A percentile compares a stretch with the other conserved stretches of the same genome.
Evolutionary conservation across 2,329 filamentous ascomycete genomes (phyloP).

Genomic region (Sclerotiophoma versabilis): DNA sequence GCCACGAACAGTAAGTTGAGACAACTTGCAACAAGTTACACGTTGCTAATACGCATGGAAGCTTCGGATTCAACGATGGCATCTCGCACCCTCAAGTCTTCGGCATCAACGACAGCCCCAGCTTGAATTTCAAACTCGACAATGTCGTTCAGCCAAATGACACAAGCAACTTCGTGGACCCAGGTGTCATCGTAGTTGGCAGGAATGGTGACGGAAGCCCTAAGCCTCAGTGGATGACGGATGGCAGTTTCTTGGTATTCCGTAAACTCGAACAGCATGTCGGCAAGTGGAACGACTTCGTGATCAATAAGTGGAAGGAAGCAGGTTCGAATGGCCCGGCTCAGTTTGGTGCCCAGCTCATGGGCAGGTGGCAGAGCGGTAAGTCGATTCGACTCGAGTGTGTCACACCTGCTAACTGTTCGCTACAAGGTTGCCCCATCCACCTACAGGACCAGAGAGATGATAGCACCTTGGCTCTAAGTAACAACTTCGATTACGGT

Average conservation of each 20-base stretch:
- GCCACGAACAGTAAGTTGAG: constrained; percentile 15
- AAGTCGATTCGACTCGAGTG: neutral
- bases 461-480: constrained; percentile 1
- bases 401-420: neutral
- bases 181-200: constrained; percentile 12
- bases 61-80: constrained; percentile 18
- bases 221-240: constrained; percentile 15
- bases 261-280: constrained; percentile 18
- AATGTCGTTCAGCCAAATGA: constrained; percentile 5
- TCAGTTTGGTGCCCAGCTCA: constrained; percentile 15
- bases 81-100: constrained; percentile 16
- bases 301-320: constrained; percentile 3
- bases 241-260: constrained; percentile 18
- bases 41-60: neutral
- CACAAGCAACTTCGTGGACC: constrained; percentile 11
- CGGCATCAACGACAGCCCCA: constrained; percentile 9
- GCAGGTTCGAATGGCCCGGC: constrained; percentile 6
- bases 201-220: constrained; percentile 2
- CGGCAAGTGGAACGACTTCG: constrained; percentile 14
- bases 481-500: constrained; percentile 11
- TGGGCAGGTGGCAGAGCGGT: constrained; percentile 18
- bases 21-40: neutral
- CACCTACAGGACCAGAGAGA: constrained; percentile 5
- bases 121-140: constrained; percentile 6
- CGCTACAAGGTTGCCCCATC: constrained; percentile 8